Percentiles rank a stretch among this genome's conserved stretches.
phyloP scores from a whole-genome alignment of 2,329 filamentous ascomycete genomes.

The Xylaria sp. region DNA sequence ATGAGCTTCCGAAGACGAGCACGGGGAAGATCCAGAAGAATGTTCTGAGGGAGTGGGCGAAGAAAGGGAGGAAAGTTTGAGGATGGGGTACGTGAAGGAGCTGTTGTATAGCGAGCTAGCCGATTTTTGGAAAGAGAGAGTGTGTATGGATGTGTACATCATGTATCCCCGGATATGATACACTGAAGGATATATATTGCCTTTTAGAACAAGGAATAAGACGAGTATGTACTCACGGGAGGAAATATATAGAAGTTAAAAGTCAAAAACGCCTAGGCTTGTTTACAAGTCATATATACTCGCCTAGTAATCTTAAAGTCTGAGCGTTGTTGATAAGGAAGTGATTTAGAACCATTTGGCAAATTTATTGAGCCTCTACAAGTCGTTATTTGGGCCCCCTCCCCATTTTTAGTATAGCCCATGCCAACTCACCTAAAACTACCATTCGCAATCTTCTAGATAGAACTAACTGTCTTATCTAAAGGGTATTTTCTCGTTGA shows the following conservation, averaged over 20 bases:
- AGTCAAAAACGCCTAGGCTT: not conserved
- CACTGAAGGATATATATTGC: not conserved
- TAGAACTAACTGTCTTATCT: not conserved
- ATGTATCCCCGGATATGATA: not conserved
- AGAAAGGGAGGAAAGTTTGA: slow-evolving; percentile 47
- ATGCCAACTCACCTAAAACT: not conserved
- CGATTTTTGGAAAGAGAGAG: not conserved
- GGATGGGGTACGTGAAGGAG: not conserved
- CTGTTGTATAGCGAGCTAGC: not conserved
- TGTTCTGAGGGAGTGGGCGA: slow-evolving; percentile 86
- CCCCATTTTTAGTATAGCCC: not conserved
- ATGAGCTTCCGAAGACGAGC: slow-evolving; percentile 93
- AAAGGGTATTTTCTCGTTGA: slow-evolving; percentile 1
- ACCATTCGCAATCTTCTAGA: not conserved
- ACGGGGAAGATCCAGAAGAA: slow-evolving; percentile 99
- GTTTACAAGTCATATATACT: not conserved
- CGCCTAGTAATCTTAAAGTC: not conserved
- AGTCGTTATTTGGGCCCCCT: not conserved
- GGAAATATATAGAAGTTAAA: not conserved
- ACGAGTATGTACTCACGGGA: not conserved
- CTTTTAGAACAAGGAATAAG: not conserved
- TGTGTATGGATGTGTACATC: not conserved
- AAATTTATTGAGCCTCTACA: not conserved
- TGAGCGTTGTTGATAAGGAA: not conserved
- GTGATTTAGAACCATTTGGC: not conserved